phyloP scores from a whole-genome alignment of 768 basidiomycete species.

The Flagelloscypha sp. region DNA sequence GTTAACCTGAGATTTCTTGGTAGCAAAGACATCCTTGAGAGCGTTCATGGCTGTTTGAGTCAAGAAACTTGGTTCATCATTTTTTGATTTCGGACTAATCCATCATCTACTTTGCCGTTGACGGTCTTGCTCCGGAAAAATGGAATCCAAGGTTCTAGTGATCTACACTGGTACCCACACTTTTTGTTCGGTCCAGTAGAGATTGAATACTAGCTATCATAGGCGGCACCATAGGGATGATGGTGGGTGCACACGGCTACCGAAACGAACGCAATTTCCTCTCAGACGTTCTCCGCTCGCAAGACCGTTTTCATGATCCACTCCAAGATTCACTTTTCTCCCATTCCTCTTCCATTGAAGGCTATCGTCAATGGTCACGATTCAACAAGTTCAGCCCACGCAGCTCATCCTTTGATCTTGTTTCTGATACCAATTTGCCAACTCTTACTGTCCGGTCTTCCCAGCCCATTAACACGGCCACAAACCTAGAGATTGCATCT shows the following conservation, averaged over 20 bases:
- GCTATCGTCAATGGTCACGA: constrained; percentile 62
- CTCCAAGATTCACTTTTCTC: constrained; percentile 81
- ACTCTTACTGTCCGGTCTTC: constrained; percentile 54
- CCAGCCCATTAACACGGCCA: constrained; percentile 49
- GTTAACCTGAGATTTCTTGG: constrained; percentile 50
- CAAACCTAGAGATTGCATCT: constrained; percentile 24
- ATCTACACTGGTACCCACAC: constrained; percentile 61
- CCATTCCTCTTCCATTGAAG: constrained; percentile 67
- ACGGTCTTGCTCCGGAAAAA: constrained; percentile 14
- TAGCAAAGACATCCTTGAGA: constrained; percentile 59
- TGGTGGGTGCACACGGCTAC: constrained; percentile 67
- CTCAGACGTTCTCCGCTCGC: constrained; percentile 73
- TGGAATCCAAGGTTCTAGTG: constrained; percentile 78
- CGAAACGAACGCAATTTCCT: constrained; percentile 84
- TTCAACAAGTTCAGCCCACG: constrained; percentile 27
- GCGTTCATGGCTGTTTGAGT: constrained; percentile 48
- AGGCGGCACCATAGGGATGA: constrained; percentile 86
- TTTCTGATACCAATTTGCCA: constrained; percentile 15
- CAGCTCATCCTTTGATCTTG: too few relatives aligned
- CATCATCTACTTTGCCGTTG: constrained; percentile 4
- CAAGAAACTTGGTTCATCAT: constrained; percentile 1
- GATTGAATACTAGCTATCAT: too few relatives aligned
- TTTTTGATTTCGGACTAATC: constrained; percentile 1
- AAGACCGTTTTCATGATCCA: constrained; percentile 89
- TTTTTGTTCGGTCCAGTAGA: background rate